phyloP scores from a whole-genome alignment of 257 asterid species.

The Capsicum rhomboideum region DNA sequence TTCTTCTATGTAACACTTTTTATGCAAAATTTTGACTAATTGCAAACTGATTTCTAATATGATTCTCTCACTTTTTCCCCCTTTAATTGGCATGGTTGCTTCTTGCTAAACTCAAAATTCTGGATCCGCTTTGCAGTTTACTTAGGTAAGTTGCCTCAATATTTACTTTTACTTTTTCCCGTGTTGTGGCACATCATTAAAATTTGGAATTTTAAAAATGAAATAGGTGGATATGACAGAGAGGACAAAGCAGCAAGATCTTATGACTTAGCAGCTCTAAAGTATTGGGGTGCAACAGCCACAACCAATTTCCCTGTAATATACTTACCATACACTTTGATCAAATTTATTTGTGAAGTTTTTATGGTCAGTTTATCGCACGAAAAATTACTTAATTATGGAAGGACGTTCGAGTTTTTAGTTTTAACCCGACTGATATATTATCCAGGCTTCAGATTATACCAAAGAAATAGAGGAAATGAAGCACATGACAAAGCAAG shows the following conservation, averaged over 20 bases:
- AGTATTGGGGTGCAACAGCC: slow-evolving; percentile 11
- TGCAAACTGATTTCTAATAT: not conserved
- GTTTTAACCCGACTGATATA: not conserved
- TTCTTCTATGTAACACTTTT: not conserved
- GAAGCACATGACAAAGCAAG: slow-evolving; percentile 73
- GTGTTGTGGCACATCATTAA: not conserved
- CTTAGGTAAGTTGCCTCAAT: slow-evolving; percentile 53
- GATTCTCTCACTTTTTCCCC: not conserved
- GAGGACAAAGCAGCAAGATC: slow-evolving; percentile 10
- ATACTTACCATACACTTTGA: not conserved
- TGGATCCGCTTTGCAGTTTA: slow-evolving; percentile 47
- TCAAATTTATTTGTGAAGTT: not conserved
- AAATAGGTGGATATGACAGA: slow-evolving; percentile 11
- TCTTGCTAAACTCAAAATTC: slow-evolving; percentile 9
- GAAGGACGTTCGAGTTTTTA: not conserved
- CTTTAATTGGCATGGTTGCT: slow-evolving; percentile 19
- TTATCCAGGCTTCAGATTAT: slow-evolving; percentile 49
- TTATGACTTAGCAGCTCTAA: slow-evolving; percentile 9
- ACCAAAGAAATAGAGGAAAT: slow-evolving; percentile 71
- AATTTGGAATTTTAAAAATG: not conserved
- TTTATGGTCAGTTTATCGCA: not conserved
- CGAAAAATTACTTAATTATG: not conserved
- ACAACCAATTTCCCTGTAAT: slow-evolving; percentile 2
- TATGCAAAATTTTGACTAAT: not conserved
- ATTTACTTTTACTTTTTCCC: not conserved